Base-by-base conservation (phyloP, 2,329 filamentous ascomycete genomes). In the Incumbomyces delicatus region DNA sequence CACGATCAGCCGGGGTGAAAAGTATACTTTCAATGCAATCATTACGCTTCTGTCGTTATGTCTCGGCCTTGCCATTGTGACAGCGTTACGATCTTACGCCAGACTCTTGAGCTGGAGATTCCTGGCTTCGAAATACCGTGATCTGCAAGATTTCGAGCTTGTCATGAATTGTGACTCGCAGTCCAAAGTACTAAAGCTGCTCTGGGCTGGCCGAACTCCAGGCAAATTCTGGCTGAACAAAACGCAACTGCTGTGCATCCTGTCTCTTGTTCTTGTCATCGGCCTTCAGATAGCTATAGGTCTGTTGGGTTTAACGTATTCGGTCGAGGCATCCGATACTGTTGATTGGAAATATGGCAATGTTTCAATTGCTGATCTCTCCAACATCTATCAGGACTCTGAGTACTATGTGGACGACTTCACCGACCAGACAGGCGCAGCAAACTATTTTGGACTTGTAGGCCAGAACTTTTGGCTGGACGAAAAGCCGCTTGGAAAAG, bases 21-120 rank as follows among this genome's bases (percentile, higher is more conserved):
- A 54, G 39, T 54, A 55, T 20, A 48, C 50, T 3, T 58, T 58
- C 51, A 58, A 58, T 33, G 54, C 55, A 7, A 29, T 55, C 8
- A 58, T 55, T 16, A 52, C 51, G 33, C 31, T 53, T 13, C 43
- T 55, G 3, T 57, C 54, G 3, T 33, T 58, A 13, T 50, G 50
- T 14, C 48, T 57, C 16, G 54, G 54, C 22, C 48, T 51, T 22
- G 53, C 53, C 32, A 47, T 58, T 13, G 41, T 47, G 2, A 49
- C 49, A 34, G 51, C 52, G 2, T 42, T 58, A 29, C 43, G 48
- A 44, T 49, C 52, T 33, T 57, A 56, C 37, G 54, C 54, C 4
- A 38, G 46, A 3, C 51, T 58, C 48, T 18, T 57, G 39, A 46
- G 56, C 18, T 58, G 56, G 56, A 51, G 48, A 31, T 44, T 58